Evolutionary conservation across 1,284 basidiomycete genomes (phyloP).

Genomic region (Polyporus tsugae): DNA sequence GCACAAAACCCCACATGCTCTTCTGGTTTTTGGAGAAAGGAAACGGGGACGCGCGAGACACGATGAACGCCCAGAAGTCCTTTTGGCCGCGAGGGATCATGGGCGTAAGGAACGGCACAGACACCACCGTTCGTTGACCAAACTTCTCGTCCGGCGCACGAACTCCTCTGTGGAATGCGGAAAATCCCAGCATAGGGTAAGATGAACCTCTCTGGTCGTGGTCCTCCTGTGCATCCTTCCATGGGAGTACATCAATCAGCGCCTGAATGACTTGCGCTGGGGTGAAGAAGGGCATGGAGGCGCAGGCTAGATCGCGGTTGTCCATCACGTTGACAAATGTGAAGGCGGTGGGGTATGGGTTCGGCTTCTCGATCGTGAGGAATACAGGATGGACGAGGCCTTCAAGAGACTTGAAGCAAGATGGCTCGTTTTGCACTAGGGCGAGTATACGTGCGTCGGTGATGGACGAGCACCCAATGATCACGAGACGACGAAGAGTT

Average conservation of each 20-base stretch:
- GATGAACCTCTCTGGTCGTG: background rate
- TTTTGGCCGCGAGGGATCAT: no score
- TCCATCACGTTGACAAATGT: conserved; percentile 3
- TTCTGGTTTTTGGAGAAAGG: no score
- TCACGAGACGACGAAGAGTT: conserved; percentile 36
- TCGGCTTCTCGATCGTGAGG: conserved; percentile 15
- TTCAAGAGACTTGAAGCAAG: conserved; percentile 39
- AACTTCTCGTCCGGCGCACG: conserved; percentile 4
- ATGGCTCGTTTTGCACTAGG: conserved; percentile 33
- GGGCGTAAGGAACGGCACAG: no score
- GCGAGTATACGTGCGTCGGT: conserved; percentile 32
- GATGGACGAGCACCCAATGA: conserved; percentile 40
- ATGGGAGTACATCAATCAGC: conserved; percentile 5
- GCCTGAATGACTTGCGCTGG: conserved; percentile 17
- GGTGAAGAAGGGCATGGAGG: conserved; percentile 6
- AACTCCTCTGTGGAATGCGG: conserved; percentile 3
- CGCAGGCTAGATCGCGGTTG: background rate
- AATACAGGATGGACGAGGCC: conserved; percentile 40
- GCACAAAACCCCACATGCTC: no score
- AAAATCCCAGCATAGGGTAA: background rate
- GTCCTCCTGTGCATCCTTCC: no score
- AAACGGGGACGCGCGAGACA: background rate
- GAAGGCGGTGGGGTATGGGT: conserved; percentile 16
- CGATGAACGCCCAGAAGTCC: conserved; percentile 18
- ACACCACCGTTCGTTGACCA: conserved; percentile 7